Evolutionary conservation across 306 rosid species (phyloP).

Genomic region (Abrus pulchellus): DNA sequence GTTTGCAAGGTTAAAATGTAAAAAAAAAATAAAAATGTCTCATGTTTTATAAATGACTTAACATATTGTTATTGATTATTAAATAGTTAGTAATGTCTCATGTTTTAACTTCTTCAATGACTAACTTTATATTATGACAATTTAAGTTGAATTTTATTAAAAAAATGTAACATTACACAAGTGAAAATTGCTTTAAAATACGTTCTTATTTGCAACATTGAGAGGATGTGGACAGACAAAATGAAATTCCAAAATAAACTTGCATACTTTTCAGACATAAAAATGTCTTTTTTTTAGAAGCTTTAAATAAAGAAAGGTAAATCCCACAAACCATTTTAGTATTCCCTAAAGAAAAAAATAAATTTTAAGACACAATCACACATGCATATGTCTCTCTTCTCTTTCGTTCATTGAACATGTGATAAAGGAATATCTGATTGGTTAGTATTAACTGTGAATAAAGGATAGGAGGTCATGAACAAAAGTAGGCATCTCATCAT

Average conservation of each 20-base stretch:
- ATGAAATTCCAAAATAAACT: background rate
- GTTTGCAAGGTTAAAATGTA: background rate
- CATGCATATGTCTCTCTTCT: conserved; percentile 53
- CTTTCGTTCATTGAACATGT: conserved; percentile 49
- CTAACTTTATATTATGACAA: background rate
- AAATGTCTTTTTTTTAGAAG: background rate
- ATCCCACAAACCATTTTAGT: conserved; percentile 37
- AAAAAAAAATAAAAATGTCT: background rate
- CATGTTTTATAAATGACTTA: background rate
- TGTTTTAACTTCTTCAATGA: background rate
- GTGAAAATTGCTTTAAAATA: conserved; percentile 1
- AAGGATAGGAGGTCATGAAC: conserved; percentile 36
- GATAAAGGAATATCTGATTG: conserved; percentile 47
- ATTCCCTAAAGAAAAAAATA: conserved; percentile 10
- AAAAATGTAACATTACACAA: background rate
- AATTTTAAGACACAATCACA: conserved; percentile 37
- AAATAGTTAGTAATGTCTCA: background rate
- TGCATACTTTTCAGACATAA: conserved; percentile 10
- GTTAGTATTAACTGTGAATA: conserved; percentile 45
- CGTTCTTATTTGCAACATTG: background rate
- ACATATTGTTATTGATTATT: background rate
- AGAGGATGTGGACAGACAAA: background rate
- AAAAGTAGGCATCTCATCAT: conserved; percentile 58
- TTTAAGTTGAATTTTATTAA: background rate
- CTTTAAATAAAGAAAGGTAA: conserved; percentile 41